Evolutionary conservation across 2,329 filamentous ascomycete genomes (phyloP).

Genomic region (Aspergillus ochraceus): DNA sequence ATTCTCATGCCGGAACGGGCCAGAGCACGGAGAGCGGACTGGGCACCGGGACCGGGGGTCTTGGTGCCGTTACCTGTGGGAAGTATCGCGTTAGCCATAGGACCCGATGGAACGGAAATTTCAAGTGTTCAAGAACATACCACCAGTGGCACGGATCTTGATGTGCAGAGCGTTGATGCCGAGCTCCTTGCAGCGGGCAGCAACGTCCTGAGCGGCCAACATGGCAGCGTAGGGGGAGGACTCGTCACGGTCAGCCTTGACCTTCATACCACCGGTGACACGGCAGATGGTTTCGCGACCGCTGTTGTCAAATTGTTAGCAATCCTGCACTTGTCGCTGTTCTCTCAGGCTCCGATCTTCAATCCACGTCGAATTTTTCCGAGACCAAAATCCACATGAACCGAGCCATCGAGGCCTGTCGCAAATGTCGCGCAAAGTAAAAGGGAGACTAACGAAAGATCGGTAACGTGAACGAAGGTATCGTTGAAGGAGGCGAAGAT

Average conservation of each 20-base stretch:
- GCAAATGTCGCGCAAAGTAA: not conserved
- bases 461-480: conserved; percentile 97
- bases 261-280: conserved; percentile 99
- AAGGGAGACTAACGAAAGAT: conserved; percentile 72
- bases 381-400: not conserved
- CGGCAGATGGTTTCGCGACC: conserved; percentile 99
- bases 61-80: conserved; percentile 91
- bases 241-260: conserved; percentile 99
- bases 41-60: conserved; percentile 98
- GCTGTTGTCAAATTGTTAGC: conserved; percentile 52
- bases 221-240: conserved; percentile 99
- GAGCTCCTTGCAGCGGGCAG: conserved; percentile 82
- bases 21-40: conserved; percentile 97
- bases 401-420: not conserved
- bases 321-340: not conserved
- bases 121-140: conserved; percentile 54
- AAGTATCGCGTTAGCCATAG: not conserved
- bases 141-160: conserved; percentile 99
- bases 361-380: conserved; percentile 9
- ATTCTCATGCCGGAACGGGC: conserved; percentile 99
- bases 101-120: not conserved
- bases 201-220: conserved; percentile 99
- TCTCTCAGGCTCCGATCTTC: not conserved
- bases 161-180: conserved; percentile 97
- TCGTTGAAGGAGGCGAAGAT: conserved; percentile 97